Percentiles rank a stretch among this genome's conserved stretches.
phyloP scores from a whole-genome alignment of 495 filamentous ascomycete genomes.

The Bacidia gigantensis region DNA sequence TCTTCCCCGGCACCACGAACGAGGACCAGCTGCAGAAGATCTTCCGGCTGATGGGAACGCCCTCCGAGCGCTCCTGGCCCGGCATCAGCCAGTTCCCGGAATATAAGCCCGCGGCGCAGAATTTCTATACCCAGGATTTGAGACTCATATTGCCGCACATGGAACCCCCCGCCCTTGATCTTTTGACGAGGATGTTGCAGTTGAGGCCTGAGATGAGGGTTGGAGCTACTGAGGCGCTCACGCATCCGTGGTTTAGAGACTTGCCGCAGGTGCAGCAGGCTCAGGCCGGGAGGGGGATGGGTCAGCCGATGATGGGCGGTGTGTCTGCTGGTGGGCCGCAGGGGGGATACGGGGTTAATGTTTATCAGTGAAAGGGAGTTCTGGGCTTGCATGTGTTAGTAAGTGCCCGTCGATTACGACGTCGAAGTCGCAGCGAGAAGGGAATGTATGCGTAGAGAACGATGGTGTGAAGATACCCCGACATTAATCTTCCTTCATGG shows the following conservation, averaged over 20 bases:
- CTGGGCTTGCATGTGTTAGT: neutral
- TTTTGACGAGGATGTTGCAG: conserved; percentile 82
- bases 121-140: conserved; percentile 89
- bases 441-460: no score
- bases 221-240: conserved; percentile 67
- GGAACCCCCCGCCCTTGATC: conserved; percentile 69
- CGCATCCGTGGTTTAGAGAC: conserved; percentile 83
- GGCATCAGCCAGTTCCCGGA: conserved; percentile 82
- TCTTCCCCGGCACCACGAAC: conserved; percentile 92
- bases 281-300: conserved; percentile 6
- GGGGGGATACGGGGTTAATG: conserved; percentile 7
- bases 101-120: conserved; percentile 85
- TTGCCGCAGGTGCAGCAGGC: conserved; percentile 31
- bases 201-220: conserved; percentile 84
- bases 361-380: conserved; percentile 3
- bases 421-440: no score
- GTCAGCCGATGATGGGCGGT: conserved; percentile 5
- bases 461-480: no score
- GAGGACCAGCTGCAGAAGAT: conserved; percentile 92
- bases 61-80: conserved; percentile 83
- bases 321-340: neutral
- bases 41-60: conserved; percentile 94
- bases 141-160: conserved; percentile 77
- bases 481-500: no score
- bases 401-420: no score